phyloP scores from a whole-genome alignment of 495 filamentous ascomycete genomes.

The Aspergillus cristatus region DNA sequence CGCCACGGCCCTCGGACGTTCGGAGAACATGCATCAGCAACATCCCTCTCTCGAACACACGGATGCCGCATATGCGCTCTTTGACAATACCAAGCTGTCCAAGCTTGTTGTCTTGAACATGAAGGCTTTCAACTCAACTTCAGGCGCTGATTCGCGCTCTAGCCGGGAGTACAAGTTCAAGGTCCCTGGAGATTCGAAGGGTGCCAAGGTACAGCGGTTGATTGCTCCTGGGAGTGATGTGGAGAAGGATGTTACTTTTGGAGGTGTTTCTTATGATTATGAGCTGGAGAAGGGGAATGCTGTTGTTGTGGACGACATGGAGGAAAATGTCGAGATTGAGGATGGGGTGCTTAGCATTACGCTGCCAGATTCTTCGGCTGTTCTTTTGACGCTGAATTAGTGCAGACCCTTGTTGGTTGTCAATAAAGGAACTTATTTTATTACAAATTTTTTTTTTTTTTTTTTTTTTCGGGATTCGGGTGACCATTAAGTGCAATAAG shows the following conservation, averaged over 20 bases:
- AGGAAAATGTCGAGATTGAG: not conserved
- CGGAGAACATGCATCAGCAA: slow-evolving; percentile 12
- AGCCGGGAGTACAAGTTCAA: slow-evolving; percentile 7
- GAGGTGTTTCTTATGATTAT: slow-evolving; percentile 11
- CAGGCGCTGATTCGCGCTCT: slow-evolving; percentile 4
- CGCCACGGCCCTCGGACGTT: slow-evolving; percentile 3
- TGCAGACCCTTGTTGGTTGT: too few species aligned
- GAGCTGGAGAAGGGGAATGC: slow-evolving; percentile 4
- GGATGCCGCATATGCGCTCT: slow-evolving; percentile 9
- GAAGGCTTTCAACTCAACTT: not conserved
- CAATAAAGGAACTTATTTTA: too few species aligned
- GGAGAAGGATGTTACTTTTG: slow-evolving; percentile 6
- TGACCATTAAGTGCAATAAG: too few species aligned
- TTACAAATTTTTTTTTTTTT: too few species aligned
- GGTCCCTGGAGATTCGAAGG: not conserved
- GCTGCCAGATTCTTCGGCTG: slow-evolving; percentile 8
- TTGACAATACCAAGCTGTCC: slow-evolving; percentile 1
- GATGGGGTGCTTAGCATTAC: slow-evolving; percentile 1
- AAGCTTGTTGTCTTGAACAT: slow-evolving; percentile 10
- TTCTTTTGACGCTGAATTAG: slow-evolving; percentile 5
- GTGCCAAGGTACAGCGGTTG: slow-evolving; percentile 5
- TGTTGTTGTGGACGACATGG: slow-evolving; percentile 1
- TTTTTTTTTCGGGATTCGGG: too few species aligned
- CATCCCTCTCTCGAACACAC: slow-evolving; percentile 8
- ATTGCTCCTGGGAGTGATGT: slow-evolving; percentile 9